Base-by-base conservation (phyloP, 1,139 yeast species). In the Wickerhamomyces sp. region DNA sequence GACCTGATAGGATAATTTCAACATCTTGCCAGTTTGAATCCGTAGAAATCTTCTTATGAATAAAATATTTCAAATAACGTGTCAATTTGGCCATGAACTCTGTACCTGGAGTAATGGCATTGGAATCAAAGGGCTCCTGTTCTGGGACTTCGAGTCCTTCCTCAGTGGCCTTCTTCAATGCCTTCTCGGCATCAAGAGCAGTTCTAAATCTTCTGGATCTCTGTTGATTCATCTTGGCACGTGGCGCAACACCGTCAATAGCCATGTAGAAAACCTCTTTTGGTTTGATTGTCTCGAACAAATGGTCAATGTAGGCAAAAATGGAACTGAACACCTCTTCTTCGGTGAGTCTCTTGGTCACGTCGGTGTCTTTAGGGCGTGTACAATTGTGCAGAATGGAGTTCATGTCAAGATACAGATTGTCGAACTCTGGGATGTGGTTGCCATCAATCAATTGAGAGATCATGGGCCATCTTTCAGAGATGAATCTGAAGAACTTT, bases 141-240 rank as follows among this genome's bases (percentile, higher is more conserved):
- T 58, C 64, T 54, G 63, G 75, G 49, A 52, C 58, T 49, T 57
- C 70, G 33, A 66, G 68, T 11, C 77, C 75, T 29, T 68, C 65
- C 16, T 62, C 64, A 33, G 70, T 55, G 13, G 75, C 72, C 40
- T 64, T 60, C 31, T 64, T 61, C 32, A 85, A 59, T 37, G 78
- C 78, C 49, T 77, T 76, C 57, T 87, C 94, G 1, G 96, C 96
- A 53, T 93, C 98, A 52, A 81, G 76, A 0, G 98, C 98, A 12
- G 96, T 78, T 59, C 98, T 71, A 59, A 93, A 93, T 61, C 99
- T 77, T 67, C 99, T 78, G 3, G 98, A 84, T 61, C 99, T 78
- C 61, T 93, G 99, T 61, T 93, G 99, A 58, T 93, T 93, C 97
- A 93, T 93, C 58, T 93, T 93, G 19, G 99, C 99, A 54, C 99